These are phyloP conservation scores for Chytriomyces sp. DNA, from an alignment of 192 early-diverging fungal genomes.

Conservation along the genomic window DNA sequence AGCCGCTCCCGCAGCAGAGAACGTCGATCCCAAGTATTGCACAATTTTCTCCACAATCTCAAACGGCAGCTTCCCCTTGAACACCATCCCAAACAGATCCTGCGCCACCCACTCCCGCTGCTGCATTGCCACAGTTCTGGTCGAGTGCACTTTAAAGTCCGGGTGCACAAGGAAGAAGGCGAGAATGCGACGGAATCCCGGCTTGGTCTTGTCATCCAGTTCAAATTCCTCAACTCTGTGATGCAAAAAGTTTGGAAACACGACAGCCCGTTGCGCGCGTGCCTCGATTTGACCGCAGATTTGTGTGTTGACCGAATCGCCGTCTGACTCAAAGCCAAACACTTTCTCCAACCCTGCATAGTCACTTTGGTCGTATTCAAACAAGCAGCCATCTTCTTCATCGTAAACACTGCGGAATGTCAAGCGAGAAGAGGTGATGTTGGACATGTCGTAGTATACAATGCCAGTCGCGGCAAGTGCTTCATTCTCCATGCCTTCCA, in stretches of 20 bases:
- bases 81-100: neutral
- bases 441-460: constrained; percentile 72
- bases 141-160: constrained; percentile 52
- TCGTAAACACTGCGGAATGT: constrained; percentile 54
- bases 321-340: constrained; percentile 18
- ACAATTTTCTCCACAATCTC: constrained; percentile 16
- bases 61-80: neutral
- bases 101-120: constrained; percentile 53
- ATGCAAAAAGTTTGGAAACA: constrained; percentile 75
- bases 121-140: constrained; percentile 68
- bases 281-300: constrained; percentile 51
- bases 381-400: constrained; percentile 11
- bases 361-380: constrained; percentile 36
- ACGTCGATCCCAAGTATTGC: neutral
- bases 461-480: constrained; percentile 75
- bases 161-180: constrained; percentile 76
- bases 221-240: constrained; percentile 67
- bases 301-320: constrained; percentile 37
- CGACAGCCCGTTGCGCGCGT: constrained; percentile 62
- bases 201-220: constrained; percentile 62
- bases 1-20: neutral
- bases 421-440: constrained; percentile 69
- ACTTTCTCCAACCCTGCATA: constrained; percentile 28
- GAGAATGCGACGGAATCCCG: constrained; percentile 69
- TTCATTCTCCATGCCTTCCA: constrained; percentile 75